Conservation (phyloP, 805 yeast genomes). For the Candida ponderosae region DNA sequence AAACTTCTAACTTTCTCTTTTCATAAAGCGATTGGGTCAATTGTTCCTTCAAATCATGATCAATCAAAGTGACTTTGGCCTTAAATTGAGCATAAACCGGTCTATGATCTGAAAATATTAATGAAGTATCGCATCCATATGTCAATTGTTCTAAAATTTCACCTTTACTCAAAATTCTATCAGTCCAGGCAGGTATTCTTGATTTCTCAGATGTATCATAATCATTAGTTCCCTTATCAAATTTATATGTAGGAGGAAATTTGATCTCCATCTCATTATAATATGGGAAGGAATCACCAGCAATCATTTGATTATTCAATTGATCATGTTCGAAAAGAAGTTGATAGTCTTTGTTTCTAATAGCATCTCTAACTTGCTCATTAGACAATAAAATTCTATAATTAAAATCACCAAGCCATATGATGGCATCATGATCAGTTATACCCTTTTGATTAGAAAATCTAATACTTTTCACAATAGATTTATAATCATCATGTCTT, state of each 20-base stretch:
- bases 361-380: conserved; percentile 55
- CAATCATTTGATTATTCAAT: conserved; percentile 63
- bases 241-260: conserved; percentile 91
- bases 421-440: conserved; percentile 71
- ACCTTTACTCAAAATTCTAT: conserved; percentile 68
- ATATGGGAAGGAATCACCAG: conserved; percentile 71
- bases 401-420: conserved; percentile 94
- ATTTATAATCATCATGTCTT: conserved; percentile 79
- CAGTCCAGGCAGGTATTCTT: conserved; percentile 98
- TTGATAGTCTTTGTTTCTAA: conserved; percentile 38
- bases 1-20: conserved; percentile 37
- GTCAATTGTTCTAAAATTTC: conserved; percentile 46
- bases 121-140: conserved; percentile 51
- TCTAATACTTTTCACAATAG: conserved; percentile 61
- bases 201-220: conserved; percentile 91
- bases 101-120: conserved; percentile 78
- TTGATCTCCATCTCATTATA: conserved; percentile 74
- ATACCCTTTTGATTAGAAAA: conserved; percentile 52
- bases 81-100: conserved; percentile 75
- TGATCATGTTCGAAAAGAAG: conserved; percentile 70
- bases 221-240: conserved; percentile 71
- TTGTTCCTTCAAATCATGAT: conserved; percentile 43
- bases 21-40: conserved; percentile 52
- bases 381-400: conserved; percentile 70
- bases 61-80: conserved; percentile 56